Evolutionary conservation across 1,284 basidiomycete genomes (phyloP).

Genomic region (Puccinia triticina): DNA sequence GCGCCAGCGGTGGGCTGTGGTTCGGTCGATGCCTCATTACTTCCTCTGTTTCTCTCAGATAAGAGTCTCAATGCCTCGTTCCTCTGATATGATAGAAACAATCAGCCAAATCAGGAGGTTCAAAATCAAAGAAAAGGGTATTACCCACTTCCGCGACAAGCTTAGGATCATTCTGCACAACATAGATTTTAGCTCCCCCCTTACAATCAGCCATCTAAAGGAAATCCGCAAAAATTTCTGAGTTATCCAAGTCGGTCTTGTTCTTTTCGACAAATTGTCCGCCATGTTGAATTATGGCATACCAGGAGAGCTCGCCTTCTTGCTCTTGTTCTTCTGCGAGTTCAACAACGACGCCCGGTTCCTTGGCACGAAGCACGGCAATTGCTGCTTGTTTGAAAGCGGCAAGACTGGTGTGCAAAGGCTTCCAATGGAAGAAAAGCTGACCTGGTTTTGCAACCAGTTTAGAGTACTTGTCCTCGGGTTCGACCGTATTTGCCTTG

Average conservation of each 20-base stretch:
- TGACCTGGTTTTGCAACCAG: not conserved
- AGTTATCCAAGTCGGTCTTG: too few relatives aligned
- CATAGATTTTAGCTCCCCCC: too few relatives aligned
- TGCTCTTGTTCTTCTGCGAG: not conserved
- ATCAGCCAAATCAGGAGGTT: too few relatives aligned
- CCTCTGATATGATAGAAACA: too few relatives aligned
- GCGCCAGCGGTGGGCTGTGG: not conserved
- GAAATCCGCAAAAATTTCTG: too few relatives aligned
- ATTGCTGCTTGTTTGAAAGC: not conserved
- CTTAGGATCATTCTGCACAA: too few relatives aligned
- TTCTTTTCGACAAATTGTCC: too few relatives aligned
- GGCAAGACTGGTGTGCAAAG: not conserved
- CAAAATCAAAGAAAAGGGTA: not conserved
- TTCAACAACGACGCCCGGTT: not conserved
- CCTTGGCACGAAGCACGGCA: not conserved
- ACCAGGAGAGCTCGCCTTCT: too few relatives aligned
- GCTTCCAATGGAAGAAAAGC: not conserved
- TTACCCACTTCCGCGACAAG: not conserved
- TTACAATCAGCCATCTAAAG: too few relatives aligned
- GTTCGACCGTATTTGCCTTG: too few relatives aligned
- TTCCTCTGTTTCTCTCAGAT: not conserved
- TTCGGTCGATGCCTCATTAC: not conserved
- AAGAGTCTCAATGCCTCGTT: too few relatives aligned
- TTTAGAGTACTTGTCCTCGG: not conserved
- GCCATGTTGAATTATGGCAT: too few relatives aligned